Percentiles rank a stretch among this genome's conserved stretches.
Evolutionary conservation across 805 yeast genomes (phyloP).

Genomic region (Suhomyces sp.): DNA sequence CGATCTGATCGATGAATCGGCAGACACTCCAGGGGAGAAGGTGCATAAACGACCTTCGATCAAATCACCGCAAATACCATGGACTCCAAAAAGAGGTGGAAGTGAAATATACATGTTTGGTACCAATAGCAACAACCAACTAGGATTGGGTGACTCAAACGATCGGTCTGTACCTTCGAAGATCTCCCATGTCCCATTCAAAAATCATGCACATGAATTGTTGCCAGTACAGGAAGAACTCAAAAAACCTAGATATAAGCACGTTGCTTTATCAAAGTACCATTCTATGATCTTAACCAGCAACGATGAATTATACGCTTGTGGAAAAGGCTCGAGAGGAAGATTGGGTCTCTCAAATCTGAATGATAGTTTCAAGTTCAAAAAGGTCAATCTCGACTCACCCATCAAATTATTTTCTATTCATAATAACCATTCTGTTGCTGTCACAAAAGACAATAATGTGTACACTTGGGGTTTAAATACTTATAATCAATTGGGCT

Average conservation of each 20-base stretch:
- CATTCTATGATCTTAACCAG: constrained; percentile 63
- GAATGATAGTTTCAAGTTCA: constrained; percentile 42
- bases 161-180: constrained; percentile 43
- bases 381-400: constrained; percentile 38
- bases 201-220: constrained; percentile 5
- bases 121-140: constrained; percentile 56
- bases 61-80: constrained; percentile 21
- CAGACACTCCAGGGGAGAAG: background rate
- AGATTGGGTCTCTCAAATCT: constrained; percentile 59
- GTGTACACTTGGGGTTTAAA: constrained; percentile 82
- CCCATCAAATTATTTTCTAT: constrained; percentile 41
- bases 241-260: constrained; percentile 44
- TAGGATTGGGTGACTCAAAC: constrained; percentile 66
- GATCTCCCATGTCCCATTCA: constrained; percentile 31
- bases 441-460: constrained; percentile 50
- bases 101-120: constrained; percentile 63
- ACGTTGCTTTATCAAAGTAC: constrained; percentile 57
- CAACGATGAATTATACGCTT: constrained; percentile 53
- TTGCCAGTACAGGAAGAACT: constrained; percentile 18
- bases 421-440: constrained; percentile 69
- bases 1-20: background rate
- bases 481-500: constrained; percentile 64
- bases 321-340: constrained; percentile 72
- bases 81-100: constrained; percentile 51
- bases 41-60: constrained; percentile 6